Base-by-base conservation (phyloP, 169 alveolate genomes). In the Eimeria necatrix region DNA sequence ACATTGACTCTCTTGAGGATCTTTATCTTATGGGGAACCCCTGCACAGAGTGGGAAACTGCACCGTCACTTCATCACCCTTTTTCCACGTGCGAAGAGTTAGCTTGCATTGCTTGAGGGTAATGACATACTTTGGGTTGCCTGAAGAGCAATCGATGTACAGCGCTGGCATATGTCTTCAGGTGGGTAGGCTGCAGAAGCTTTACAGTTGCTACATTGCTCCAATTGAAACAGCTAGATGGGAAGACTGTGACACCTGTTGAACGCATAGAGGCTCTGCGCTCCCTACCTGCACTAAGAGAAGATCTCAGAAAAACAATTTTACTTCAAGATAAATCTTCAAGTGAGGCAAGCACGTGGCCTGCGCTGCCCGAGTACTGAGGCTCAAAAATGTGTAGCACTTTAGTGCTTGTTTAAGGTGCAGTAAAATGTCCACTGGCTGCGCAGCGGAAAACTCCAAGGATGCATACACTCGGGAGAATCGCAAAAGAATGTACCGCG, bases 11-110 rank as follows among this genome's bases (percentile, higher is more conserved):
- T 18, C 91, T 97, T n/a, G 97, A 97, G 85, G 99, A 98, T 92
- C 96, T 98, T 6, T 98, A 98, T 92, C 96, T 98, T 16, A 97
- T 98, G 41, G 99, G 99, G 56, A 98, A 98, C 96, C 99, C 99
- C n/a, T 98, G 99, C 95, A 96, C 98, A 78, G 97, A 97, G 95
- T 93, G 74, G 52, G 88, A 48, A 76, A 46, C 2, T 3, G 24
- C 10, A 71, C 14, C 16, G 68, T 22, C 70, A n/a, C 74, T n/a
- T 24, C 32, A 53, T 24, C 52, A 4, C 74, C n/a, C 24, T n/a
- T 52, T 81, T 14, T 2, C 4, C 22, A 18, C 5, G 6, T 20
- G n/a, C 61, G 51, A 48, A 9, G 18, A 46, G 20, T 32, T 46
- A 46, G 22, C 61, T 8, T 10, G 20, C 16, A 76, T 46, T n/a